Conservation (phyloP, 352 stramenopile genomes). For the Phytopythium litorale region DNA sequence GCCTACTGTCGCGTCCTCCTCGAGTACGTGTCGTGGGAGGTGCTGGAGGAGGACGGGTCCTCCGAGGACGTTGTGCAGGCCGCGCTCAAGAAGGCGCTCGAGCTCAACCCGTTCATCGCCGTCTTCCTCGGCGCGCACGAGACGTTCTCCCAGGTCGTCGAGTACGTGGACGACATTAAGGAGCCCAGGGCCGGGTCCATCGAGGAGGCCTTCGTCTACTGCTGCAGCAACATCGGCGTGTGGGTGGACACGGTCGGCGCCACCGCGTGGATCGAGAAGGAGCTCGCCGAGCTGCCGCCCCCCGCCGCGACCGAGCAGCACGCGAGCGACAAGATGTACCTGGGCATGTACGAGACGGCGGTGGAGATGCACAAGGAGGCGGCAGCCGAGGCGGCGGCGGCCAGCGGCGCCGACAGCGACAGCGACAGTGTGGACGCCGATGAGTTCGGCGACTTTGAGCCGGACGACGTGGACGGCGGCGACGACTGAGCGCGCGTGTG, state of each 20-base stretch:
- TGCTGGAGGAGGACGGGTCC: slow-evolving; percentile 77
- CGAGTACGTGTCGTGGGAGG: slow-evolving; percentile 87
- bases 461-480: slow-evolving; percentile 50
- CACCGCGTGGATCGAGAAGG: slow-evolving; percentile 80
- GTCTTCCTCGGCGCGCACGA: slow-evolving; percentile 79
- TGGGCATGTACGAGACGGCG: slow-evolving; percentile 85
- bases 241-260: slow-evolving; percentile 84
- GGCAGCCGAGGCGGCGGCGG: slow-evolving; percentile 28
- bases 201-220: slow-evolving; percentile 83
- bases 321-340: slow-evolving; percentile 74
- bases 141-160: slow-evolving; percentile 74
- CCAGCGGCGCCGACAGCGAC: slow-evolving; percentile 27
- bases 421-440: slow-evolving; percentile 29
- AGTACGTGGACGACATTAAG: slow-evolving; percentile 85
- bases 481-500: slow-evolving; percentile 21
- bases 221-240: slow-evolving; percentile 73
- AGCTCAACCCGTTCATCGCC: slow-evolving; percentile 79
- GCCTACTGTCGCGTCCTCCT: slow-evolving; percentile 83
- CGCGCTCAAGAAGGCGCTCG: slow-evolving; percentile 65
- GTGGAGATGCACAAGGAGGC: slow-evolving; percentile 85
- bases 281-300: slow-evolving; percentile 48
- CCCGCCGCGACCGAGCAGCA: slow-evolving; percentile 49
- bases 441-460: slow-evolving; percentile 47
- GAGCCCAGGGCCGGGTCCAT: slow-evolving; percentile 62
- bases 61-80: slow-evolving; percentile 73